A percentile compares a stretch with the other conserved stretches of the same genome.
Evolutionary conservation across 2,329 filamentous ascomycete genomes (phyloP).

Genomic region (Coniochaeta hoffmannii): DNA sequence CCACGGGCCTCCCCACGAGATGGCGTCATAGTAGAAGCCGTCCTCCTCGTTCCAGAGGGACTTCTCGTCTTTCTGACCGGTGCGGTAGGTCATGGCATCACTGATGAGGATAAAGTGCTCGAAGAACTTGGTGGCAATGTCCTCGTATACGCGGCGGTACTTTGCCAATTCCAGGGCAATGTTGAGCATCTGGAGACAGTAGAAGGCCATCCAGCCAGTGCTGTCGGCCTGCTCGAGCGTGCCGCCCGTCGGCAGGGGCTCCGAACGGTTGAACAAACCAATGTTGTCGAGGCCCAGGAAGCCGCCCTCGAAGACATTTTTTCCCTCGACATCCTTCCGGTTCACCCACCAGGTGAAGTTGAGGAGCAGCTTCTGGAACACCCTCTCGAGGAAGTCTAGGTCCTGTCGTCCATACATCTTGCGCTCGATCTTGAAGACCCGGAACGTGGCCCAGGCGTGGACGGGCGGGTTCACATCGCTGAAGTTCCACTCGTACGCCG

Average conservation of each 20-base stretch:
- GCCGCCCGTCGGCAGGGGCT: conserved; percentile 88
- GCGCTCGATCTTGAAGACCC: conserved; percentile 95
- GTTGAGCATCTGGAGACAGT: conserved; percentile 93
- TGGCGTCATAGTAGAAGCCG: conserved; percentile 97
- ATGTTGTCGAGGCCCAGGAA: conserved; percentile 97
- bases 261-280: conserved; percentile 92
- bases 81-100: conserved; percentile 88
- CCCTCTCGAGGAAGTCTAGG: conserved; percentile 88
- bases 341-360: conserved; percentile 99
- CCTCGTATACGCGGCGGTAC: conserved; percentile 90
- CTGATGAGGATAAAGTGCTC: conserved; percentile 98
- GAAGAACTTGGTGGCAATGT: conserved; percentile 97
- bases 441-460: conserved; percentile 92
- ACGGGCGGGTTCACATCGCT: conserved; percentile 95
- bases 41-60: conserved; percentile 96
- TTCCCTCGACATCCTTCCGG: conserved; percentile 86
- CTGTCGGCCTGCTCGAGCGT: conserved; percentile 94
- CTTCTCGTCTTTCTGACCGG: conserved; percentile 61
- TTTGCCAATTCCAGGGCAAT: conserved; percentile 93
- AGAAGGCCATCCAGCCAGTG: conserved; percentile 99
- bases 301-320: conserved; percentile 95
- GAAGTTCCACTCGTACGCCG: conserved; percentile 95
- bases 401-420: conserved; percentile 95
- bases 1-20: conserved; percentile 91
- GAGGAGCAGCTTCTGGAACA: conserved; percentile 90